Base-by-base conservation (phyloP, 768 basidiomycete species). In the Rhizopogon vinicolor region DNA sequence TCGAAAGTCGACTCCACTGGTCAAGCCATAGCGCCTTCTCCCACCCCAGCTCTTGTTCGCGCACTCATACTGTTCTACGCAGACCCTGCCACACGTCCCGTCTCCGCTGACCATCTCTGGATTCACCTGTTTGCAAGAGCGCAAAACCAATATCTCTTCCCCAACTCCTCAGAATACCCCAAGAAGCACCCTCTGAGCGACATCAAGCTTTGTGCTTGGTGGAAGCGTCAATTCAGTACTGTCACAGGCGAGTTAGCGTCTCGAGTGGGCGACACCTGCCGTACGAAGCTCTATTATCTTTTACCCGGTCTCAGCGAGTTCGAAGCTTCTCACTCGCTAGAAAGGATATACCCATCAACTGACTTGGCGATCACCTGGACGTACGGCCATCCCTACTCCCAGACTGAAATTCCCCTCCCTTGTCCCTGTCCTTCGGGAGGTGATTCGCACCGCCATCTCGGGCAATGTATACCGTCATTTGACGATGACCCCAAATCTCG, bases 401-500 rank as follows among this genome's bases (percentile, higher is more conserved):
- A 73, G 57, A 65, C 60, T 6, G 68, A 74, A 9, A 66, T 74
- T 9, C 62, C 79, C 65, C 74, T 78, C 51, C 58, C 79, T 69
- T 61, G 78, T 79, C 63, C 76, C 63, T 65, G 81, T 77, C 56
- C 72, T 65, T 75, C 40, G 82, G 75, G 63, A 75, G 76, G 13
- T 48, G 60, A 60, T 3, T 59, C 67, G 1, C 10, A 40, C 51
- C 61, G 41, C 51, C 61, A 60, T 68, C 74, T 95, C 31, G 92
- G 89, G 0, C 79, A 84, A 53, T 81, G 81, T 51, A 87, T 99
- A 19, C 97, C 97, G 2, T 87, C 82, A 53, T 93, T 98, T 65
- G 90, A 93, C n/a, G 97, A 99, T 64, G 94, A 97, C 69, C 95
- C 97, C 7, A 98, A 98, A 70, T 84, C 90, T 54, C 83, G 97